phyloP scores from a whole-genome alignment of 352 stramenopile genomes.

The Phytophthora pluvialis region DNA sequence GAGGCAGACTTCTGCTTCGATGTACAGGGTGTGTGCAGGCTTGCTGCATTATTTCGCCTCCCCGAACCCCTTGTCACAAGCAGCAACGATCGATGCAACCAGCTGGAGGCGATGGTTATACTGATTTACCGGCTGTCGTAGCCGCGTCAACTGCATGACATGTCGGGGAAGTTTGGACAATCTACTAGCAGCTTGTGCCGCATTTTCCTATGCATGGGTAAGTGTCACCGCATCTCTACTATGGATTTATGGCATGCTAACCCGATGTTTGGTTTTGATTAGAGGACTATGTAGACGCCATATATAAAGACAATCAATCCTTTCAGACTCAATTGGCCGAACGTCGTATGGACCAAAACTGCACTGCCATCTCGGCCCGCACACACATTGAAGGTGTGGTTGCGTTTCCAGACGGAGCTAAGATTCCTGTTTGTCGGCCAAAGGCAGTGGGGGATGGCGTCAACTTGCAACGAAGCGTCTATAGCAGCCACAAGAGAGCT shows the following conservation, averaged over 20 bases:
- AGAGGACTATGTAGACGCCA: neutral
- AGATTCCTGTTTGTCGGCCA: neutral
- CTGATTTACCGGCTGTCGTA: neutral
- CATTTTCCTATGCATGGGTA: constrained; percentile 3
- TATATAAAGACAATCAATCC: neutral
- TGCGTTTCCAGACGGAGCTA: neutral
- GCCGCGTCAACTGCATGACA: neutral
- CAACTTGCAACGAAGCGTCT: neutral
- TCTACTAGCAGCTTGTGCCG: neutral
- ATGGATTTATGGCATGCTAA: neutral
- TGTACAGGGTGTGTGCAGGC: neutral
- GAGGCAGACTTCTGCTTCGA: neutral
- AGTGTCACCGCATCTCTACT: neutral
- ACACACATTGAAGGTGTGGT: neutral
- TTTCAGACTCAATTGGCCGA: neutral
- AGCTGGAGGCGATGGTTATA: neutral
- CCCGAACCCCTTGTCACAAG: neutral
- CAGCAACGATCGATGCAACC: neutral
- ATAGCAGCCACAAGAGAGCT: neutral
- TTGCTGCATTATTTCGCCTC: neutral
- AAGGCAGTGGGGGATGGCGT: neutral
- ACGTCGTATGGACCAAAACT: neutral
- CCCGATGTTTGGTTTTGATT: neutral
- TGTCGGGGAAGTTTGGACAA: neutral
- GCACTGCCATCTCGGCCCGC: neutral